Evolutionary conservation across 768 basidiomycete species (phyloP), one percentile per base, ranked within the genome.

Genomic region (Baorangia bicolor): DNA sequence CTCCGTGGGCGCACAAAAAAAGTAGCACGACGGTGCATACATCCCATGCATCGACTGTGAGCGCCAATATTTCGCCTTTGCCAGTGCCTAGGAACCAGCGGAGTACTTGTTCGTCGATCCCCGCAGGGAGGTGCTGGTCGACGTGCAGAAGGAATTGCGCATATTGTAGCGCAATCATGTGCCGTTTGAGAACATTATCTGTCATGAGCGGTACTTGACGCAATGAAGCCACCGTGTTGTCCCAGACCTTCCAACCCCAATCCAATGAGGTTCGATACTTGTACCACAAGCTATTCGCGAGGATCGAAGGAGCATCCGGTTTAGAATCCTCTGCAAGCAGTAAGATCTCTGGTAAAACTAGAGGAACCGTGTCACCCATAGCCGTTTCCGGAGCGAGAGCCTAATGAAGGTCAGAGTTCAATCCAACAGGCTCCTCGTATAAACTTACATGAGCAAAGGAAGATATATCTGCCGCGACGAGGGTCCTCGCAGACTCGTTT

Each of bases 171-270:
- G 86, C 85, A 57, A 81, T 83, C 34, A 74, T 72, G 47, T 77
- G 75, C 23, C 82, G 81, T 25, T 72, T 77, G 49, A 70, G 66
- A 8, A 67, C 54, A 53, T 85, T 84, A 5, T 75, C 62, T 16
- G 78, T 78, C 76, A 87, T 81, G 41, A 71, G 69, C 7, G 86
- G 82, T 41, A 89, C 77, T 66, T 88, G 86, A 40, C 85, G 87
- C 41, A 93, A 74, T 49, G 85, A 86, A 7, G 87, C 83, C 41
- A 93, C 77, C 1, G 86, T 83, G 62, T 89, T 92, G 66, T 92
- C 89, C 90, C 90, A 92, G 20, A 88, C 87, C 62, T 86, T 87
- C 83, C 84, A 87, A 2, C 81, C 89, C 89, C 90, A 92, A 61
- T 90, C 82, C 14, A 71, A 64, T 0, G 88, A 82, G 16, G 81